phyloP scores from a whole-genome alignment of 371 early-diverging fungal species.

The Mucor saturninus region DNA sequence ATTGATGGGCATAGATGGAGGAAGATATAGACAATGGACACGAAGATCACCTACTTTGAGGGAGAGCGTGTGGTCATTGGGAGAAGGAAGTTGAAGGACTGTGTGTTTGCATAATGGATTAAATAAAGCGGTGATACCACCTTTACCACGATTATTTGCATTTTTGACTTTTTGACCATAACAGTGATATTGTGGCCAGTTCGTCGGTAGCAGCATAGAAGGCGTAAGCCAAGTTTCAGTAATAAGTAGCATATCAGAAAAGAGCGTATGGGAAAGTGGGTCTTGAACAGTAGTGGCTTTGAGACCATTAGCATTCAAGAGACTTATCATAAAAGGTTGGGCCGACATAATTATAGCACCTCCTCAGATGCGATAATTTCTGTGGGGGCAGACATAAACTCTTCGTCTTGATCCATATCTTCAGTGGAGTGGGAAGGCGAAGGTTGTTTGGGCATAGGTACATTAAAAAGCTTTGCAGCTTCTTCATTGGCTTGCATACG shows the following conservation, averaged over 20 bases:
- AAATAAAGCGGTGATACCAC: slow-evolving; percentile 14
- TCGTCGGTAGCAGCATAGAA: not conserved
- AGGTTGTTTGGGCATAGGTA: no score
- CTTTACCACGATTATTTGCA: not conserved
- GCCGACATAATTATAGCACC: no score
- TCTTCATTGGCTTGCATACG: no score
- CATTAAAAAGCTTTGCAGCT: no score
- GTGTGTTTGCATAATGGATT: slow-evolving; percentile 9
- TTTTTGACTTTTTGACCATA: slow-evolving; percentile 3
- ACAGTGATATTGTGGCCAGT: slow-evolving; percentile 15
- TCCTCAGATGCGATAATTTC: no score
- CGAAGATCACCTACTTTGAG: not conserved
- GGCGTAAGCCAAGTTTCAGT: slow-evolving; percentile 5
- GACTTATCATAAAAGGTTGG: no score
- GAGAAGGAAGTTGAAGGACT: slow-evolving; percentile 3
- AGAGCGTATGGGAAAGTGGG: not conserved
- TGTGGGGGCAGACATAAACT: no score
- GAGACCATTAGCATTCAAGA: slow-evolving; percentile 9
- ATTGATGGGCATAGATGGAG: not conserved
- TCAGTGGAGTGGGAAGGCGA: no score
- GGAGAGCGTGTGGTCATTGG: slow-evolving; percentile 6
- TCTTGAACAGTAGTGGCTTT: not conserved
- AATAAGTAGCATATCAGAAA: no score
- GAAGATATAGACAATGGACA: slow-evolving; percentile 10
- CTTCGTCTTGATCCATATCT: no score